Percentiles rank a stretch among this genome's conserved stretches.
Evolutionary conservation across 2,329 filamentous ascomycete genomes (phyloP).

Genomic region (Westerdykella ornata): DNA sequence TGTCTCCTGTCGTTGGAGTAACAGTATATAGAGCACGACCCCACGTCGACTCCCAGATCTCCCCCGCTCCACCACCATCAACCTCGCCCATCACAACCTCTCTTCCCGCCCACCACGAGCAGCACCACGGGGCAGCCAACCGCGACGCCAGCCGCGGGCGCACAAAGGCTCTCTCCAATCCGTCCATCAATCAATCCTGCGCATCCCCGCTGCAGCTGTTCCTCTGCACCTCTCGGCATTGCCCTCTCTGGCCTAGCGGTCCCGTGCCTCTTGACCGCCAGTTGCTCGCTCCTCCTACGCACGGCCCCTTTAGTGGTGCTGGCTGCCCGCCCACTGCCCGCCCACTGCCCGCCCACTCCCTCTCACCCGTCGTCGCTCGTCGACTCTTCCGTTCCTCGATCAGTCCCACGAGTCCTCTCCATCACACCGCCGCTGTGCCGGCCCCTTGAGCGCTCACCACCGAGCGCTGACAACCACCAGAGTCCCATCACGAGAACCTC

Average conservation of each 20-base stretch:
- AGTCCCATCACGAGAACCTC: not conserved
- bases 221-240: too few relatives aligned
- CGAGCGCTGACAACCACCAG: not conserved
- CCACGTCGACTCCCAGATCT: too few relatives aligned
- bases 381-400: constrained; percentile 12
- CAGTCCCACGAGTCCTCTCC: constrained; percentile 7
- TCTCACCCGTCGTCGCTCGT: constrained; percentile 3
- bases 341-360: constrained; percentile 9
- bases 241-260: constrained; percentile 10
- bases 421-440: constrained; percentile 18
- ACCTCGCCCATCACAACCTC: too few relatives aligned
- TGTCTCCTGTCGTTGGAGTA: not conserved
- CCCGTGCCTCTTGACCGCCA: constrained; percentile 16
- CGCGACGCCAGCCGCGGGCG: not conserved
- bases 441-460: constrained; percentile 10
- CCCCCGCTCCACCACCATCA: too few relatives aligned
- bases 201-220: too few relatives aligned
- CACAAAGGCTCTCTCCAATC: not conserved
- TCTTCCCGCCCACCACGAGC: not conserved
- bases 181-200: too few relatives aligned
- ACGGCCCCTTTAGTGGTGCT: constrained; percentile 3
- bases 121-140: not conserved
- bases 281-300: constrained; percentile 5
- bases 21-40: too few relatives aligned
- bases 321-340: too few relatives aligned